Evolutionary conservation across 2,329 filamentous ascomycete species (phyloP).

Genomic region (Corinectria fuckeliana): DNA sequence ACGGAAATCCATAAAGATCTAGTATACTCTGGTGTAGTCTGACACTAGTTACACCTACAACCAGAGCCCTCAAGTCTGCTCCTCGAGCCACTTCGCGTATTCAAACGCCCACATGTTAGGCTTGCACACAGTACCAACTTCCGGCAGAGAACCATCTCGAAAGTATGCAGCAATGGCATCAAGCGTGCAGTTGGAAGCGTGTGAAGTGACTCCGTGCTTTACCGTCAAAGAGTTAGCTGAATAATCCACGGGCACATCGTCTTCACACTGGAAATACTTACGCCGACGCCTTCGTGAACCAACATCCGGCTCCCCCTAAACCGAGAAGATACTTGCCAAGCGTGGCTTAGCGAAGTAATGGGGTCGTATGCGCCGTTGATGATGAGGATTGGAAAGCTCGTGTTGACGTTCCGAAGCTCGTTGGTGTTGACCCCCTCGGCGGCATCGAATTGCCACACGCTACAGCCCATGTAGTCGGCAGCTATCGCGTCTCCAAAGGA

Average conservation of each 20-base stretch:
- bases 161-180: constrained; percentile 1
- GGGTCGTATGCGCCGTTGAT: constrained; percentile 33
- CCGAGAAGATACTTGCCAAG: constrained; percentile 24
- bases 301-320: constrained; percentile 28
- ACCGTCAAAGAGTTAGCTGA: background rate
- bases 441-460: constrained; percentile 24
- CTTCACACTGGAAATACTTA: constrained; percentile 13
- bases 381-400: constrained; percentile 25
- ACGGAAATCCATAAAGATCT: too few relatives aligned
- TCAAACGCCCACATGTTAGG: constrained; percentile 5
- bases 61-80: too few relatives aligned
- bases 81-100: background rate
- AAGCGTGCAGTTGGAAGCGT: constrained; percentile 4
- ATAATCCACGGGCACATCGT: background rate
- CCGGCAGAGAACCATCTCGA: background rate
- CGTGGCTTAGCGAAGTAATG: constrained; percentile 21
- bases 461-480: constrained; percentile 10
- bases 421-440: constrained; percentile 21
- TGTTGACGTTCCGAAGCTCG: constrained; percentile 26
- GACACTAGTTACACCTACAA: too few relatives aligned
- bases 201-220: background rate
- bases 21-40: too few relatives aligned
- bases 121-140: constrained; percentile 8
- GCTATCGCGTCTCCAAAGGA: constrained; percentile 23
- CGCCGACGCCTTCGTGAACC: constrained; percentile 31